Conservation (phyloP, 441 rosid genomes). For the Populus trichocarpa region DNA sequence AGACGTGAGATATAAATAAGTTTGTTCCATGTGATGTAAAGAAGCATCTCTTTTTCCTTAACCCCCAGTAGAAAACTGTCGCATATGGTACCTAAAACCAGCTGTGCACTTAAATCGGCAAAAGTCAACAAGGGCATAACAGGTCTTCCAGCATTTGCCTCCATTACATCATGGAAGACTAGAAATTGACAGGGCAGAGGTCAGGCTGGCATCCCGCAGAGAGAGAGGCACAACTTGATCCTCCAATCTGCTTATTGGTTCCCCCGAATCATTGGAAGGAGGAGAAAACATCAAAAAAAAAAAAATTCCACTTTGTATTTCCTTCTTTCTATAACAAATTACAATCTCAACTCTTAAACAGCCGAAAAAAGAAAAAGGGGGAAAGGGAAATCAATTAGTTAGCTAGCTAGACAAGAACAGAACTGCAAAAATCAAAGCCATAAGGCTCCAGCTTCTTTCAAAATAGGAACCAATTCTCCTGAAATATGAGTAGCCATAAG, state of each 20-base stretch:
- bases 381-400: background rate
- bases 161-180: background rate
- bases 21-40: constrained; percentile 14
- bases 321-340: constrained; percentile 6
- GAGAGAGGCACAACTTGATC: background rate
- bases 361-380: background rate
- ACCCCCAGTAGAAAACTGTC: background rate
- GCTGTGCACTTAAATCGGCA: background rate
- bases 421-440: constrained; percentile 55
- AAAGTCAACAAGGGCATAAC: background rate
- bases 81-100: constrained; percentile 11
- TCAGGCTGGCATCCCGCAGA: too few species aligned
- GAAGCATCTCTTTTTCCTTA: background rate
- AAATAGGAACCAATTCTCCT: constrained; percentile 69
- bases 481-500: constrained; percentile 89
- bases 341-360: constrained; percentile 19
- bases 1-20: background rate
- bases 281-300: background rate
- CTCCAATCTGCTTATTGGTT: background rate
- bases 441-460: constrained; percentile 24
- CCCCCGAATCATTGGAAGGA: background rate
- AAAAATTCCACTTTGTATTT: background rate
- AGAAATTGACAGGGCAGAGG: background rate
- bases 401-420: background rate
- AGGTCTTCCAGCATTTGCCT: background rate